Evolutionary conservation across 495 filamentous ascomycete species (phyloP), one percentile per base, ranked within the genome.

Genomic region (Aspergillus wentii): DNA sequence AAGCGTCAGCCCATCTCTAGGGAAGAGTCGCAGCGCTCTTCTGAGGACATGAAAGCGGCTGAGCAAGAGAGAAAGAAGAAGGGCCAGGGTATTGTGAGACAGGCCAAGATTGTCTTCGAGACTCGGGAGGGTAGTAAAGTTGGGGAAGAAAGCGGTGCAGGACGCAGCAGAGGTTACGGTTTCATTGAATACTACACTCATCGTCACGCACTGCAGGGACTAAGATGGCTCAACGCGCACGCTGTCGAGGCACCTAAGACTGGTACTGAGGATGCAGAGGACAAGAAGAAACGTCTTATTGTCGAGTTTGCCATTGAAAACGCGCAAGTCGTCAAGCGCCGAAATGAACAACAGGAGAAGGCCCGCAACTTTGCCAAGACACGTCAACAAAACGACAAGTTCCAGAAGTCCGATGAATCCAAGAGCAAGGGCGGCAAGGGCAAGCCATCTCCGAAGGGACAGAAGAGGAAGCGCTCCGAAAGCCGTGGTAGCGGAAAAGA

Each of bases 251-350:
- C 55, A 20, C 62, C 58, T 10, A 49, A 52, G 8, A 59, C 46
- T 27, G 48, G 34, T 6, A 35, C 63, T 6, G 58, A 59, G 16
- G 75, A 75, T 13, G 46, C 62, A 17, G 55, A 71, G 39, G 80
- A 83, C 34, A 74, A 69, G 55, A 85, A 80, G 59, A 86, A 85
- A 60, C 71, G 90, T 10, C 61, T 97, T 33, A 86, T 99, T 59
- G 91, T 90, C 23, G 92, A 99, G 57, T 99, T 99, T 65, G 91
- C 92, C 9, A 95, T 99, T 56, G 92, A 99, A 61, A 99, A 99
- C 49, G 89, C 87, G 5, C 87, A 95, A 51, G 92, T 99, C 4
- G 85, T 99, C 23, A 69, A 74, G 40, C 71, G 92, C 39, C 68
- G 92, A 17, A 79, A 74, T 44, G 85, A 90, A 43, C 69, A 72